Percentiles rank a stretch among this genome's conserved stretches.
Evolutionary conservation across 768 basidiomycete species (phyloP).

Genomic region (Termitomyces titanicus): DNA sequence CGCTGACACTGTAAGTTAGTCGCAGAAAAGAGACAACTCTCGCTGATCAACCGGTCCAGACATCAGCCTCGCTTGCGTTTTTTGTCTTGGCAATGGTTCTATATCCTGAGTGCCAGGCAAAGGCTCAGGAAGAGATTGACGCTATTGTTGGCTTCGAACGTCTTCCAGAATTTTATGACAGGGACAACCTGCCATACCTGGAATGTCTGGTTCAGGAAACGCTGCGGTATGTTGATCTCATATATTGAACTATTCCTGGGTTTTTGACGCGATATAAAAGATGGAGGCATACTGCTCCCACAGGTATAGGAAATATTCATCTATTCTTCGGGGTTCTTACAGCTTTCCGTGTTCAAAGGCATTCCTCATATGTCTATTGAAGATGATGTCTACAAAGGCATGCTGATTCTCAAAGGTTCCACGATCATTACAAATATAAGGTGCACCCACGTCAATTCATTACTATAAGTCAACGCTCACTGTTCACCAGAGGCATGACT

Average conservation of each 20-base stretch:
- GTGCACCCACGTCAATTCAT: not conserved
- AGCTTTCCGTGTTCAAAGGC: too few relatives aligned
- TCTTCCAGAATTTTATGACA: too few relatives aligned
- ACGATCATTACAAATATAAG: conserved; percentile 7
- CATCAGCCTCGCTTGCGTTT: conserved; percentile 16
- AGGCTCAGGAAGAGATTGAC: too few relatives aligned
- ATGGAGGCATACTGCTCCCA: not conserved
- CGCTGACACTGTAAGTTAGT: conserved; percentile 12
- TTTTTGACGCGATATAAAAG: too few relatives aligned
- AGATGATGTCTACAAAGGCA: conserved; percentile 12
- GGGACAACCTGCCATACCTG: conserved; percentile 18
- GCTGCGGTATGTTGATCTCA: too few relatives aligned
- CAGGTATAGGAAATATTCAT: too few relatives aligned
- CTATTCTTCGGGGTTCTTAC: too few relatives aligned
- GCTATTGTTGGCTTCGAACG: conserved; percentile 16
- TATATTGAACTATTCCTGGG: too few relatives aligned
- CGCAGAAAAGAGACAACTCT: not conserved
- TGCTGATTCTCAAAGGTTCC: conserved; percentile 11
- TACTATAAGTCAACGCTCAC: too few relatives aligned
- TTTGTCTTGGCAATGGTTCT: conserved; percentile 23
- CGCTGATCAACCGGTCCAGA: conserved; percentile 8
- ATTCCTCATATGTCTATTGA: conserved; percentile 6
- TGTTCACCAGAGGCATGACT: too few relatives aligned
- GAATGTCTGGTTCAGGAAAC: conserved; percentile 12
- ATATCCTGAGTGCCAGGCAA: conserved; percentile 20